A percentile compares a stretch with the other conserved stretches of the same genome.
Conservation (phyloP, 2,329 filamentous ascomycete species). For the Fusarium xylarioides region DNA sequence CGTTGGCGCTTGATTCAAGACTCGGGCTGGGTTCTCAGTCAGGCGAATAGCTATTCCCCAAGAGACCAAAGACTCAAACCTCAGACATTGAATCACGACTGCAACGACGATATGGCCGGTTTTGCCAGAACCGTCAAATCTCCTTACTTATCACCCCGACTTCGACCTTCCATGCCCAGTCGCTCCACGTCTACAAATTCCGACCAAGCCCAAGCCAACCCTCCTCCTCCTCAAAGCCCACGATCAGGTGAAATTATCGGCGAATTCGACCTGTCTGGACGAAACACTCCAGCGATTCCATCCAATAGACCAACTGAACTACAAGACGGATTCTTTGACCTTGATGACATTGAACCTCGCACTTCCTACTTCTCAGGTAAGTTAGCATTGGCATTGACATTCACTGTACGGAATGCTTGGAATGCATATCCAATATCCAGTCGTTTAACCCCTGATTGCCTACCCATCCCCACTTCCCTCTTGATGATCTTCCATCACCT, state of each 20-base stretch:
- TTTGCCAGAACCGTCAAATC: slow-evolving; percentile 61
- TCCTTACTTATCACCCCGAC: slow-evolving; percentile 54
- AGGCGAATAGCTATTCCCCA: slow-evolving; percentile 14
- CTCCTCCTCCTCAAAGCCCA: slow-evolving; percentile 40
- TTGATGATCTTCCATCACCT: slow-evolving; percentile 22
- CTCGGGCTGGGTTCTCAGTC: slow-evolving; percentile 31
- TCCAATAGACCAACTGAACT: slow-evolving; percentile 3
- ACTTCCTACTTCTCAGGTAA: slow-evolving; percentile 28
- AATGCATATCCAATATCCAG: slow-evolving; percentile 23
- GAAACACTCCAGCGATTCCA: slow-evolving; percentile 42
- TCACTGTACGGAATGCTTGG: not conserved
- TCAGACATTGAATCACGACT: slow-evolving; percentile 20
- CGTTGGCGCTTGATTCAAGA: slow-evolving; percentile 36
- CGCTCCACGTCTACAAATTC: slow-evolving; percentile 59
- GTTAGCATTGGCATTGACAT: not conserved
- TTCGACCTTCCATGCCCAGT: slow-evolving; percentile 55
- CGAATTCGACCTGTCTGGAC: slow-evolving; percentile 41
- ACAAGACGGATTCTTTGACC: slow-evolving; percentile 26
- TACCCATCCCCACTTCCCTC: not conserved
- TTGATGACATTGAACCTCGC: slow-evolving; percentile 22
- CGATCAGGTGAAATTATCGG: slow-evolving; percentile 45
- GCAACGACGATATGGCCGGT: slow-evolving; percentile 53
- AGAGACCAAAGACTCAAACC: slow-evolving; percentile 13
- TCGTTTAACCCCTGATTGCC: slow-evolving; percentile 4
- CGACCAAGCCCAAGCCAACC: slow-evolving; percentile 49